Percentiles rank a stretch among this genome's conserved stretches.
phyloP scores from a whole-genome alignment of 352 stramenopile species.

The Phytophthora nicotianae region DNA sequence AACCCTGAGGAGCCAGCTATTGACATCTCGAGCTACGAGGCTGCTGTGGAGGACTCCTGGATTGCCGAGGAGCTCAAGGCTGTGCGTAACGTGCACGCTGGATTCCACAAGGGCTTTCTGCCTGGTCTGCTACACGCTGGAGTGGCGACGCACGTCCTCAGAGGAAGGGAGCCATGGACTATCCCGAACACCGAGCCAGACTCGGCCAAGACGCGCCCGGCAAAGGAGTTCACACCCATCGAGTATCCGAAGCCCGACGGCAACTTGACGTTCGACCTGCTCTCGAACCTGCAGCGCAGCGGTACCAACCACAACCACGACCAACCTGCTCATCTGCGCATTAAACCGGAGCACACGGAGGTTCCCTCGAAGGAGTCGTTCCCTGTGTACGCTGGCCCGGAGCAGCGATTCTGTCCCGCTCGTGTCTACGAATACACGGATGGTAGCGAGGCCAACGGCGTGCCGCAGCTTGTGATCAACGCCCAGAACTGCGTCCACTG shows the following conservation, averaged over 20 bases:
- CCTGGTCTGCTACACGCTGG: slow-evolving; percentile 95
- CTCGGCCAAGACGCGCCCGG: slow-evolving; percentile 92
- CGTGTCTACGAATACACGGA: slow-evolving; percentile 99
- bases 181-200: slow-evolving; percentile 87
- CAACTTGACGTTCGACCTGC: slow-evolving; percentile 97
- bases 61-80: slow-evolving; percentile 97
- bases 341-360: slow-evolving; percentile 91
- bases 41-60: slow-evolving; percentile 93
- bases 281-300: slow-evolving; percentile 97
- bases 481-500: slow-evolving; percentile 99
- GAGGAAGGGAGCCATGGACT: slow-evolving; percentile 97
- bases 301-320: slow-evolving; percentile 99
- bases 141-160: slow-evolving; percentile 92
- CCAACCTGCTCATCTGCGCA: slow-evolving; percentile 96
- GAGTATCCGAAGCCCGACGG: slow-evolving; percentile 97
- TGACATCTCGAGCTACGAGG: slow-evolving; percentile 88
- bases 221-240: slow-evolving; percentile 91
- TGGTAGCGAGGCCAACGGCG: slow-evolving; percentile 83
- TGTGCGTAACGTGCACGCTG: slow-evolving; percentile 97
- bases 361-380: slow-evolving; percentile 90
- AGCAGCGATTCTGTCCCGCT: slow-evolving; percentile 98
- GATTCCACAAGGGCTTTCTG: slow-evolving; percentile 96
- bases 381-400: slow-evolving; percentile 95
- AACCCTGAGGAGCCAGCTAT: slow-evolving; percentile 61
- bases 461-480: slow-evolving; percentile 97